Percentiles rank a stretch among this genome's conserved stretches.
Evolutionary conservation across 352 stramenopile genomes (phyloP).

Genomic region (Globisporangium spinosum): DNA sequence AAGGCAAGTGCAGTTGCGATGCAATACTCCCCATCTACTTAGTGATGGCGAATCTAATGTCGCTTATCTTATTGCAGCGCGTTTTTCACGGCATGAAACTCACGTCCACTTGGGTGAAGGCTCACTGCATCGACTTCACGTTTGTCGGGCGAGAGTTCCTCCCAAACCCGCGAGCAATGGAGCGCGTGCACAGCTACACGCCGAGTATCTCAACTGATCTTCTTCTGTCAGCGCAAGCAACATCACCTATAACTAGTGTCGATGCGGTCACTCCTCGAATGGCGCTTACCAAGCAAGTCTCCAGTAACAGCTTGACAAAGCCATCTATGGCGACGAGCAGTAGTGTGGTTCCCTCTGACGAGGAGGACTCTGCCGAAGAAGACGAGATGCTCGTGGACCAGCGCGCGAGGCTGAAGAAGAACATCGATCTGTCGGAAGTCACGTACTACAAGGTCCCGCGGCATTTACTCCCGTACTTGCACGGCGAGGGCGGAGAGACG

Average conservation of each 20-base stretch:
- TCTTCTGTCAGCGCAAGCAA: background rate
- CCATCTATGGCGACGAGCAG: background rate
- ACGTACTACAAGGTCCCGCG: slow-evolving; percentile 72
- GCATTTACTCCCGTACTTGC: slow-evolving; percentile 59
- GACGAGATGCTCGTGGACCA: slow-evolving; percentile 54
- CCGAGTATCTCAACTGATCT: slow-evolving; percentile 11
- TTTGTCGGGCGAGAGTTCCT: slow-evolving; percentile 89
- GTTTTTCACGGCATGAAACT: slow-evolving; percentile 63
- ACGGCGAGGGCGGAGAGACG: slow-evolving; percentile 63
- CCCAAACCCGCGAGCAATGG: slow-evolving; percentile 84
- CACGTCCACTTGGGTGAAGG: slow-evolving; percentile 56
- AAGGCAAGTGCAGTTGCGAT: slow-evolving; percentile 30
- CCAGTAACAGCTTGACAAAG: slow-evolving; percentile 3
- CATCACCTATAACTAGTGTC: background rate
- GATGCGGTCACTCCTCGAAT: slow-evolving; percentile 9
- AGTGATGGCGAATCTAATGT: background rate
- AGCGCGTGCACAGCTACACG: slow-evolving; percentile 45
- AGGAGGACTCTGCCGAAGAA: slow-evolving; percentile 19
- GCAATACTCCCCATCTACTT: background rate
- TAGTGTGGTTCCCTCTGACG: slow-evolving; percentile 3
- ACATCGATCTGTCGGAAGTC: slow-evolving; percentile 76
- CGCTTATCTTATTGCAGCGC: slow-evolving; percentile 27
- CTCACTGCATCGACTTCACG: slow-evolving; percentile 84
- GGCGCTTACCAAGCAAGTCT: slow-evolving; percentile 3
- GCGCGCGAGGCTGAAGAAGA: slow-evolving; percentile 37